Base-by-base conservation (phyloP, 202 grass and related monocot species). In the Brachypodium distachyon region DNA sequence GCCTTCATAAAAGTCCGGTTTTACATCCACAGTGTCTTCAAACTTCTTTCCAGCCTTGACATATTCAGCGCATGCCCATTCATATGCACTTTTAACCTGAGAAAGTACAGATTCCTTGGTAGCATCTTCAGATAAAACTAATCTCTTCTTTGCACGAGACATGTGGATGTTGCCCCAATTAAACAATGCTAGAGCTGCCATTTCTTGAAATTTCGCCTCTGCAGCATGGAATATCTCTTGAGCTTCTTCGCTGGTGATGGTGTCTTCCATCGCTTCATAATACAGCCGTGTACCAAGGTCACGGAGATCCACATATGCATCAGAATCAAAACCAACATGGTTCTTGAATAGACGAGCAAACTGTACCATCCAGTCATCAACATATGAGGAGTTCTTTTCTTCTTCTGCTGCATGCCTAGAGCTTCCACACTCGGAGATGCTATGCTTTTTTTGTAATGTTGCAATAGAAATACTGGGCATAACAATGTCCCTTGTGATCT, bases 151-250 rank as follows among this genome's bases (percentile, higher is more conserved):
- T 54, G 93, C 93, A 41, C 90, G 83, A 46, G 90, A 91, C 90
- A 93, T 87, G 55, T 91, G 88, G 33, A 97, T 49, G 29, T 97
- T 93, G 27, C 93, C 93, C 90, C 88, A 97, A 18, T 97, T 97
- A 43, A 91, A 93, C 62, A 91, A 47, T 3, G 85, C 88, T 38
- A 97, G 53, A 50, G 90, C 87, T 47, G 88, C 86, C 93, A 97
- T 93, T 75, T 93, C 88, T 84, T 93, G 90, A 77, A 93, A 97
- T 29, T 97, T 93, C 3, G 74, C 58, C 71, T 93, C 93, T 22
- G 88, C 85, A 2, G 88, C 66, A 72, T 86, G 76, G 61, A 97
- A 97, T 77, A 97, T 93, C 50, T 87, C 85, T 46, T 93, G 93
- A 4, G 90, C 93, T 66, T 97, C 93, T 80, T 97, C 90, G 28